Conservation (phyloP, 768 basidiomycete species). For the Russula ochroleuca region DNA sequence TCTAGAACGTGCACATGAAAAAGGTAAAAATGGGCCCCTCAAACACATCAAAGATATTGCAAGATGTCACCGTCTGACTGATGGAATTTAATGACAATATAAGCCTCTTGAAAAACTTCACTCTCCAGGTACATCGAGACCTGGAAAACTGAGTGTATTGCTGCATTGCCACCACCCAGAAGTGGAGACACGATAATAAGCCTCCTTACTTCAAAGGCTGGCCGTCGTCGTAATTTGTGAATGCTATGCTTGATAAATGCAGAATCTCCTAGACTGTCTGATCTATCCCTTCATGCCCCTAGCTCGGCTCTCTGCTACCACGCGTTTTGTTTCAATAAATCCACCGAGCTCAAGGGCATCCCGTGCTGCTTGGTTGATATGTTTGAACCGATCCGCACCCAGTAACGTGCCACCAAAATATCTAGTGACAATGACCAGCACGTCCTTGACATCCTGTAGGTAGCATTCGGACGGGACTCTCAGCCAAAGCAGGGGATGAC, state of each 20-base stretch:
- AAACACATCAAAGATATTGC: too few species aligned
- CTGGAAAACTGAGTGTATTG: neutral
- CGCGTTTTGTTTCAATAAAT: constrained; percentile 53
- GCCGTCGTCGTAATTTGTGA: neutral
- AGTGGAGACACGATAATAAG: neutral
- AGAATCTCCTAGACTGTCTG: neutral
- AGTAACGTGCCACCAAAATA: constrained; percentile 92
- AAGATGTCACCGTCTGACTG: too few species aligned
- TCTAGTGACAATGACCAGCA: constrained; percentile 87
- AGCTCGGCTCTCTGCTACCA: neutral
- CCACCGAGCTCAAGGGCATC: constrained; percentile 87
- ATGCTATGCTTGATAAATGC: neutral
- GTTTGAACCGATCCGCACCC: constrained; percentile 84
- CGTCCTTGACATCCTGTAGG: constrained; percentile 68
- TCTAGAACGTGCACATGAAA: too few species aligned
- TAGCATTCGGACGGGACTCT: neutral
- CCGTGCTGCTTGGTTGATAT: constrained; percentile 93
- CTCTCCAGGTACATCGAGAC: neutral
- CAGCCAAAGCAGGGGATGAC: neutral
- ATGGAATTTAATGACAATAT: neutral
- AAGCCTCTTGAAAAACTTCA: neutral
- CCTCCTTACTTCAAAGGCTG: neutral
- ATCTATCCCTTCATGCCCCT: constrained; percentile 9
- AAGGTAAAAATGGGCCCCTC: too few species aligned
- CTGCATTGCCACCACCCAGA: neutral